Conservation (phyloP, 2,329 filamentous ascomycete genomes). For the Phaeoacremonium minimum region DNA sequence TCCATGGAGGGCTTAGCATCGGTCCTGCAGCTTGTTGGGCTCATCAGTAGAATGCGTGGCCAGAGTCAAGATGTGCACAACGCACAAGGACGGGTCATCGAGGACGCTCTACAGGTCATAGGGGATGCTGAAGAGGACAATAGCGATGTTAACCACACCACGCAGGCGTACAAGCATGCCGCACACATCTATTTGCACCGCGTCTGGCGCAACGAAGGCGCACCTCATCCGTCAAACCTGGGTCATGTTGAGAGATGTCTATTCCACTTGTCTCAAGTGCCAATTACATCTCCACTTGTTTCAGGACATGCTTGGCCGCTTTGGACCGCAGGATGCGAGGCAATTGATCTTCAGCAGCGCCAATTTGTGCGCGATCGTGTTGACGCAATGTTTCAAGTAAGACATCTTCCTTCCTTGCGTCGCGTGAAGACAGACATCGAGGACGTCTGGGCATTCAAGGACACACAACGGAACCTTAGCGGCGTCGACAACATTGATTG, state of each 20-base stretch:
- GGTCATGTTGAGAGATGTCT: constrained; percentile 19
- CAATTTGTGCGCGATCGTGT: constrained; percentile 17
- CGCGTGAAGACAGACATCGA: constrained; percentile 21
- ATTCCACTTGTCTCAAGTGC: constrained; percentile 16
- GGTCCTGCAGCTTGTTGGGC: constrained; percentile 15
- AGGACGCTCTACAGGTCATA: neutral
- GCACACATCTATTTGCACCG: constrained; percentile 24
- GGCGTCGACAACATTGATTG: constrained; percentile 25
- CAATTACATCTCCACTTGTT: constrained; percentile 19
- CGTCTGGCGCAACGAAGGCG: constrained; percentile 18
- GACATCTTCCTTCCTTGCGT: constrained; percentile 20
- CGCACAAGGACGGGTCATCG: neutral
- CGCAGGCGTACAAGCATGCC: constrained; percentile 23
- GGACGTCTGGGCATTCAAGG: constrained; percentile 23
- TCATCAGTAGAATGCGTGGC: constrained; percentile 18
- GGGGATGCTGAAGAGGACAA: constrained; percentile 2
- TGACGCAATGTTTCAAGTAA: constrained; percentile 19
- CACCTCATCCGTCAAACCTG: constrained; percentile 13
- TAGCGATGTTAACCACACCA: constrained; percentile 16
- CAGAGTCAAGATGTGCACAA: constrained; percentile 4
- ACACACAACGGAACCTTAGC: constrained; percentile 16
- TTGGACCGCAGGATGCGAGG: constrained; percentile 25
- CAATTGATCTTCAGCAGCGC: constrained; percentile 15
- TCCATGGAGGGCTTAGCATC: constrained; percentile 14
- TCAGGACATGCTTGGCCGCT: constrained; percentile 24